Evolutionary conservation across 169 alveolate species (phyloP).

Genomic region (Plasmodium relictum): DNA sequence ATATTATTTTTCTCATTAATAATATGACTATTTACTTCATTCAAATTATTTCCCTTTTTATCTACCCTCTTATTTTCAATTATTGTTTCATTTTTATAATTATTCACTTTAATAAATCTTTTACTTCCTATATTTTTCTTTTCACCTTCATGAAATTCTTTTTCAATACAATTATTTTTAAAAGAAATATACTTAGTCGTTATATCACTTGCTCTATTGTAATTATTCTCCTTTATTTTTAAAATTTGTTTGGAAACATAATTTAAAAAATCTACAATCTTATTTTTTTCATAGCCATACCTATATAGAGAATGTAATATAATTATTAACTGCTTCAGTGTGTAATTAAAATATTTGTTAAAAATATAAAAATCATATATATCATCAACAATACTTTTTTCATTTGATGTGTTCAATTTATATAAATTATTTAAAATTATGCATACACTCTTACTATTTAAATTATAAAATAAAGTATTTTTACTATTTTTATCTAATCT

Average conservation of each 20-base stretch:
- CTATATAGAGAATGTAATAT: constrained; percentile 24
- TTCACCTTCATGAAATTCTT: no score
- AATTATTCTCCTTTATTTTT: no score
- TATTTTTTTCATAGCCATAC: constrained; percentile 14
- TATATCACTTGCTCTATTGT: no score
- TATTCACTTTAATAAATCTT: no score
- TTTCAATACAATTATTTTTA: no score
- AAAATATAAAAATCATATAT: constrained; percentile 17
- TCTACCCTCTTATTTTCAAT: no score
- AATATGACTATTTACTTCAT: no score
- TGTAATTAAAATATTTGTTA: constrained; percentile 20
- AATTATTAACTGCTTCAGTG: constrained; percentile 19
- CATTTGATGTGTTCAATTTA: background rate
- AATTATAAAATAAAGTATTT: constrained; percentile 27
- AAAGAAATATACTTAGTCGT: no score
- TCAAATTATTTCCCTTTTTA: no score
- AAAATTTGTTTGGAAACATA: constrained; percentile 7
- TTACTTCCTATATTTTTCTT: no score
- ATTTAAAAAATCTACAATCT: constrained; percentile 15
- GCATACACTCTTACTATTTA: constrained; percentile 45
- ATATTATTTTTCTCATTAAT: no score
- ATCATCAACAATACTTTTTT: constrained; percentile 14
- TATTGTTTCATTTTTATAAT: no score
- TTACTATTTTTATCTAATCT: constrained; percentile 12
- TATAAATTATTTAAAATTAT: constrained; percentile 45